Evolutionary conservation across 2,329 filamentous ascomycete species (phyloP).

Genomic region (Penicillium thymicola): DNA sequence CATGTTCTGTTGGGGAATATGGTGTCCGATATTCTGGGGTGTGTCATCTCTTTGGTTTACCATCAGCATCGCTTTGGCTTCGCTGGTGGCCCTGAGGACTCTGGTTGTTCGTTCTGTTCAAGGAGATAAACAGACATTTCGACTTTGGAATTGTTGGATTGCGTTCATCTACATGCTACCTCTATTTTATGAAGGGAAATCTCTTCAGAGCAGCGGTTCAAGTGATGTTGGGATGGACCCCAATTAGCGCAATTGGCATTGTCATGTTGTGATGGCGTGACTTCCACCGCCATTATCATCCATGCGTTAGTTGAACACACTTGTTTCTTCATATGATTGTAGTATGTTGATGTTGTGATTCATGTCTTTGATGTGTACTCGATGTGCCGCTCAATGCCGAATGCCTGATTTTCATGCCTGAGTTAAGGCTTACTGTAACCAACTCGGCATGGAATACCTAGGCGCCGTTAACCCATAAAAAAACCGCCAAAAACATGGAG

Average conservation of each 20-base stretch:
- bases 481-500: too few relatives aligned
- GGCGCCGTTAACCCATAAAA: too few relatives aligned
- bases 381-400: too few relatives aligned
- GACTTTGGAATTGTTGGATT: slow-evolving; percentile 13
- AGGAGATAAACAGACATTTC: slow-evolving; percentile 7
- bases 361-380: too few relatives aligned
- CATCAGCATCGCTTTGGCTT: neutral
- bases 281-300: too few relatives aligned
- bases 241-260: neutral
- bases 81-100: neutral
- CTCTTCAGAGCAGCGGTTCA: too few relatives aligned
- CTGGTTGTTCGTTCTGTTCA: neutral
- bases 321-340: neutral
- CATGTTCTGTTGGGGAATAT: neutral
- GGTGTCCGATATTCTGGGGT: neutral
- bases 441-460: too few relatives aligned
- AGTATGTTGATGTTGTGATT: too few relatives aligned
- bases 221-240: too few relatives aligned
- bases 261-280: neutral
- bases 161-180: slow-evolving; percentile 5
- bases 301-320: neutral
- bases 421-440: too few relatives aligned
- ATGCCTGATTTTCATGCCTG: too few relatives aligned
- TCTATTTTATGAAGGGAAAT: neutral
- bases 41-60: neutral